A percentile compares a stretch with the other conserved stretches of the same genome.
These are phyloP conservation scores for Circinella umbellata DNA, from an alignment of 371 early-diverging fungal genomes.

Conservation along the genomic window DNA sequence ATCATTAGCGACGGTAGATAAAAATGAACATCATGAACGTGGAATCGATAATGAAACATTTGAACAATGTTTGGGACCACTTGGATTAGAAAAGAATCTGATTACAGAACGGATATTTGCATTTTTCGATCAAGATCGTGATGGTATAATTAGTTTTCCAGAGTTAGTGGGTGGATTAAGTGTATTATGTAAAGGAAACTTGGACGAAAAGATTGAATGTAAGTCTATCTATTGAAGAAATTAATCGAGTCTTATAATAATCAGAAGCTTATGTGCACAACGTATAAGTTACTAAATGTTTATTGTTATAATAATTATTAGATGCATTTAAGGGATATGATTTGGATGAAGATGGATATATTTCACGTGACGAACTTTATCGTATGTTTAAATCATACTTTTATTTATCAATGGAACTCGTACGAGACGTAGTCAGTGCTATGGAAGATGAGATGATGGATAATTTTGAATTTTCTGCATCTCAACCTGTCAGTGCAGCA, in stretches of 20 bases:
- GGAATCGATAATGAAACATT: constrained; percentile 85
- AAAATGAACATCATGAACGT: constrained; percentile 50
- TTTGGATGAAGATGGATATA: constrained; percentile 85
- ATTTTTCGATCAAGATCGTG: constrained; percentile 88
- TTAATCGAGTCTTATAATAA: too few relatives aligned
- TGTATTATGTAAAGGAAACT: constrained; percentile 84
- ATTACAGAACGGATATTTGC: constrained; percentile 87
- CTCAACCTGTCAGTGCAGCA: constrained; percentile 92
- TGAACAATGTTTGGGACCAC: constrained; percentile 85
- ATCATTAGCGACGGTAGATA: constrained; percentile 73
- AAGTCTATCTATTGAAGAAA: constrained; percentile 25
- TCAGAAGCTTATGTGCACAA: too few relatives aligned
- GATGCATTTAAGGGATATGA: constrained; percentile 94
- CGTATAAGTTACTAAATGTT: too few relatives aligned
- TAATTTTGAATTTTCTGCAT: constrained; percentile 84
- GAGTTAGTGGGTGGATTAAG: constrained; percentile 88
- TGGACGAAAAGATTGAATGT: constrained; percentile 89
- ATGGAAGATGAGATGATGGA: constrained; percentile 93
- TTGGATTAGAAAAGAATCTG: constrained; percentile 84
- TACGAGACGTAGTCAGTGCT: constrained; percentile 87
- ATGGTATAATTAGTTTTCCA: constrained; percentile 75
- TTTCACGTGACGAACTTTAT: constrained; percentile 86
- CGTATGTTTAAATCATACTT: constrained; percentile 92
- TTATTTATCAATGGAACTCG: constrained; percentile 85
- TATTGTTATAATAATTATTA: constrained; percentile 22